These are phyloP conservation scores for Cafeteria roenbergensis DNA, from an alignment of 108 stramenopile species.

Conservation along the genomic window DNA sequence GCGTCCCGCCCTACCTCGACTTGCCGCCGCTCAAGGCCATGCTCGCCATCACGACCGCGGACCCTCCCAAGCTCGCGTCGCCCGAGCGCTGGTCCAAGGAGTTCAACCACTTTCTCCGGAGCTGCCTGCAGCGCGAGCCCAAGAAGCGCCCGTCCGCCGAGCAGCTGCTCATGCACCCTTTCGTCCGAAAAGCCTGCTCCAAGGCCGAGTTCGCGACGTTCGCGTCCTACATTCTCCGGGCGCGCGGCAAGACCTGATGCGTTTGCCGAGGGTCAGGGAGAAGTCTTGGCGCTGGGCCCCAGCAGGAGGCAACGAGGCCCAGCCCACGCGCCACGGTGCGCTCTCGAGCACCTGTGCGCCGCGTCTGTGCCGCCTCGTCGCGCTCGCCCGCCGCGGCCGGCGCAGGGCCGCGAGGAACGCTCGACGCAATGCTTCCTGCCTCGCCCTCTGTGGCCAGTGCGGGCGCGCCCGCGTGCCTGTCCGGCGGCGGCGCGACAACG, in stretches of 20 bases:
- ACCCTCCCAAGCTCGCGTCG: constrained; percentile 37
- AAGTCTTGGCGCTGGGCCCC: too few relatives aligned
- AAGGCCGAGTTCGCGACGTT: constrained; percentile 38
- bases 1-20: constrained; percentile 48
- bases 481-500: too few relatives aligned
- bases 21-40: constrained; percentile 53
- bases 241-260: not conserved
- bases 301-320: too few relatives aligned
- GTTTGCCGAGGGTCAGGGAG: too few relatives aligned
- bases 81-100: constrained; percentile 28
- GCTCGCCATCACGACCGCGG: constrained; percentile 44
- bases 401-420: too few relatives aligned
- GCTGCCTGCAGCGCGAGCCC: constrained; percentile 30
- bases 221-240: constrained; percentile 8
- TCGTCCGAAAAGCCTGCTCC: constrained; percentile 37
- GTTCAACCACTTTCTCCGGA: constrained; percentile 43
- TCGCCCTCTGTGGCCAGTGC: too few relatives aligned
- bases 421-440: too few relatives aligned
- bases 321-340: too few relatives aligned
- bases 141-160: constrained; percentile 39
- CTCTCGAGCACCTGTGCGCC: too few relatives aligned
- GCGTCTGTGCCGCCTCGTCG: too few relatives aligned
- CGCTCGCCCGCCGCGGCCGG: too few relatives aligned
- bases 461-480: too few relatives aligned
- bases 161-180: constrained; percentile 51